Base-by-base conservation (phyloP, 1,139 yeast genomes). In the Scheffersomyces segobiensis region DNA sequence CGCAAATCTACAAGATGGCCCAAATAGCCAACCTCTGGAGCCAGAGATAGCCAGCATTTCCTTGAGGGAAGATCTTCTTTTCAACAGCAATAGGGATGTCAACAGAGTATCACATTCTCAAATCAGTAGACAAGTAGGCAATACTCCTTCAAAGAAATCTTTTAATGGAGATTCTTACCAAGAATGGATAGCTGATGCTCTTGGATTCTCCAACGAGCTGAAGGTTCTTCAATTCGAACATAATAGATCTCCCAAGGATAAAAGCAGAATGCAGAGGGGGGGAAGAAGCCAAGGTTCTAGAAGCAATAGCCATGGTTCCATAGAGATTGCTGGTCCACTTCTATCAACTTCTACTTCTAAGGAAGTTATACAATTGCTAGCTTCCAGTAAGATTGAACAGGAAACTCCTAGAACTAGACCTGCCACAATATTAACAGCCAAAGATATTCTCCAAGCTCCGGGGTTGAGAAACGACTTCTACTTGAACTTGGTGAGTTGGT, bases 391-490 rank as follows among this genome's bases (percentile, higher is more conserved):
- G 24, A 48, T 50, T 7, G 53, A 39, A 12, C 60, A 53, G 19
- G 55, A 42, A 20, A n/a, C 47, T 10, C 17, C 22, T 7, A 46
- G 32, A 24, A 42, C 18, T 7, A 58, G 42, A n/a, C 52, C 48
- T 5, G 14, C 39, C 12, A 53, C 50, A 32, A 17, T 50, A 19
- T 55, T 65, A n/a, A 53, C 52, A 46, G 63, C 65, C 5, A 50
- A 53, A 12, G 61, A 58, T 26, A 84, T 86, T 0, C 71, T 91
- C 22, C 92, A 88, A 67, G 96, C 96, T 0, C 95, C 93, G 0
- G 87, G 87, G 0, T 73, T 93, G 55, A 77, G 89, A 59, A 89
- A 91, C 67, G 97, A 93, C 70, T 93, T 87, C 69, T 93, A 93
- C 71, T 83, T 92, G 0, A 90, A 91, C 66, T 76, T 90, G 54